phyloP scores from a whole-genome alignment of 1,284 basidiomycete genomes.

The Ganoderma resinaceum region DNA sequence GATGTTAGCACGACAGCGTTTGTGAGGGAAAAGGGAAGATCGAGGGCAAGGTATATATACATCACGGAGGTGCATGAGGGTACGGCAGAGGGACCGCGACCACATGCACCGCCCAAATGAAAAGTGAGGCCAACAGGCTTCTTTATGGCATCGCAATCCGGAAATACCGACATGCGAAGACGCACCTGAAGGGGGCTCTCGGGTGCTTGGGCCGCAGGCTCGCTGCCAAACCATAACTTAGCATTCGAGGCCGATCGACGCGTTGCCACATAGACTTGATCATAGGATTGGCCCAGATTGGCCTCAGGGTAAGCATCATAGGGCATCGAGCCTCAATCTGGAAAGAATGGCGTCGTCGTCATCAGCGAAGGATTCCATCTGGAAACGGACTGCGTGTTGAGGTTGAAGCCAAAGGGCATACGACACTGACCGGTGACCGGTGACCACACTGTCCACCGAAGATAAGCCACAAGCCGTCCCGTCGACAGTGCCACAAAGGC shows the following conservation, averaged over 20 bases:
- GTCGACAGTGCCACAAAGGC: background rate
- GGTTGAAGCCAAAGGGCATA: background rate
- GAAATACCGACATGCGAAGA: background rate
- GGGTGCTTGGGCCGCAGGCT: background rate
- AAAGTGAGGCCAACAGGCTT: background rate
- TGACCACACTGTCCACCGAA: background rate
- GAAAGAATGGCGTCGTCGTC: background rate
- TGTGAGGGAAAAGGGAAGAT: background rate
- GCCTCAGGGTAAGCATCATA: background rate
- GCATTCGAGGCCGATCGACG: background rate
- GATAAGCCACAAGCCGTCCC: background rate
- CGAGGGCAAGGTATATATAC: constrained; percentile 29
- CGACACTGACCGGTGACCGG: background rate
- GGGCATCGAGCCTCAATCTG: background rate
- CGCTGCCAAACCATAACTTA: background rate
- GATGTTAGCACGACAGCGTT: constrained; percentile 18
- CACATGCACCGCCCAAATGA: constrained; percentile 7
- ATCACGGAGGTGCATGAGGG: constrained; percentile 20
- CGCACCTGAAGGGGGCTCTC: background rate
- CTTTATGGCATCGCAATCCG: background rate
- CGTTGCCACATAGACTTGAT: background rate
- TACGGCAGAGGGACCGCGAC: constrained; percentile 13
- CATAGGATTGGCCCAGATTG: background rate
- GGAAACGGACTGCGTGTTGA: background rate
- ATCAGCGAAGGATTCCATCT: background rate